These are phyloP conservation scores for Lachnellula occidentalis DNA, from an alignment of 2,329 filamentous ascomycete genomes.

Conservation along the genomic window DNA sequence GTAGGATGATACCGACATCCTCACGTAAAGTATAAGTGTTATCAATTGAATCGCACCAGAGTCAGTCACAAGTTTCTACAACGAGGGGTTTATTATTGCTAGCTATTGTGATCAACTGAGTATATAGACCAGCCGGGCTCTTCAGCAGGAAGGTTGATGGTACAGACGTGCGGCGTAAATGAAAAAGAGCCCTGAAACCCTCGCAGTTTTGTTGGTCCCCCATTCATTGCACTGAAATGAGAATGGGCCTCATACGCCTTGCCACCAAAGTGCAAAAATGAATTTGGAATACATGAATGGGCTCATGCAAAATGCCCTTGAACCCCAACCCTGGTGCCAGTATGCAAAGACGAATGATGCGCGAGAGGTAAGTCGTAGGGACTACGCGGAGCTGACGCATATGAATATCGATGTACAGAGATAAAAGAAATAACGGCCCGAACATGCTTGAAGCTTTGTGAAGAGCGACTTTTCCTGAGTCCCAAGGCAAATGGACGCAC, in stretches of 20 bases:
- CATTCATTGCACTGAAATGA: slow-evolving; percentile 8
- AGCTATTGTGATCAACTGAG: not conserved
- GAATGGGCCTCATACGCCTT: slow-evolving; percentile 20
- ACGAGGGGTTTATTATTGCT: not conserved
- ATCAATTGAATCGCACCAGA: not conserved
- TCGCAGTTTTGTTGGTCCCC: slow-evolving; percentile 14
- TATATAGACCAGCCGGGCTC: not conserved
- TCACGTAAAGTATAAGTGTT: no score
- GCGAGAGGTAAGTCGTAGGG: not conserved
- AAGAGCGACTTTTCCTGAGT: not conserved
- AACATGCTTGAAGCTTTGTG: not conserved
- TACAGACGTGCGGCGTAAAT: slow-evolving; percentile 6
- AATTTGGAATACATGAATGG: slow-evolving; percentile 16
- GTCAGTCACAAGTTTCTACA: not conserved
- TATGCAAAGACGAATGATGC: slow-evolving; percentile 18
- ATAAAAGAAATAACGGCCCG: slow-evolving; percentile 6
- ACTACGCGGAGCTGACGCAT: slow-evolving; percentile 10
- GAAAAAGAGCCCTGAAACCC: slow-evolving; percentile 13
- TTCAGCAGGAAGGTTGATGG: slow-evolving; percentile 4
- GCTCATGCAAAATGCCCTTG: slow-evolving; percentile 18
- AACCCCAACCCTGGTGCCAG: slow-evolving; percentile 13
- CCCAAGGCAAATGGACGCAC: not conserved
- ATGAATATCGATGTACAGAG: slow-evolving; percentile 19
- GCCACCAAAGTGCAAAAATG: slow-evolving; percentile 12
- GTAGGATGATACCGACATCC: no score